Evolutionary conservation across 768 basidiomycete genomes (phyloP).

Genomic region (Lactifluus rugatus): DNA sequence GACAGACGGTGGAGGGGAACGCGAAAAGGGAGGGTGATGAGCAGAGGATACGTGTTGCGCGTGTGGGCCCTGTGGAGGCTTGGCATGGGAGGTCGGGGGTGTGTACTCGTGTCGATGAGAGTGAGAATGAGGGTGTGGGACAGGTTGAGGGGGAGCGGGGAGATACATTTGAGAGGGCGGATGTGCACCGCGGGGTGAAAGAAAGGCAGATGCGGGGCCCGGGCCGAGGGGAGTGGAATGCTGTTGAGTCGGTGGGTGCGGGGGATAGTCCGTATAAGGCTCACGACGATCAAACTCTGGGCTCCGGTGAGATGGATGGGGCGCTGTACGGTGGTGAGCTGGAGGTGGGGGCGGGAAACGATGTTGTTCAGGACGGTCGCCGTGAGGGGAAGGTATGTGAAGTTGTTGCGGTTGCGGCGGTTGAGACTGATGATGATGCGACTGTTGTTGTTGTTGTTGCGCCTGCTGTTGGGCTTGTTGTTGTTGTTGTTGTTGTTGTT

Average conservation of each 20-base stretch:
- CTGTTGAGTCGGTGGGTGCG: slow-evolving; percentile 15
- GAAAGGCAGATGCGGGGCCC: slow-evolving; percentile 1
- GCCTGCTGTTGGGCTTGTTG: slow-evolving; percentile 20
- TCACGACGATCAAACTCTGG: slow-evolving; percentile 17
- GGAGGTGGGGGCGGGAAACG: slow-evolving; percentile 19
- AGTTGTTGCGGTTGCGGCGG: slow-evolving; percentile 22
- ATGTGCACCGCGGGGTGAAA: slow-evolving; percentile 22
- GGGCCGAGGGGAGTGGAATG: slow-evolving; percentile 8
- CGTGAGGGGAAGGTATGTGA: slow-evolving; percentile 22
- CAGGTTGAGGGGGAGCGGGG: slow-evolving; percentile 17
- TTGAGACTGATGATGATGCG: slow-evolving; percentile 26
- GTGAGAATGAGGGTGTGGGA: slow-evolving; percentile 19
- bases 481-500: slow-evolving; percentile 22
- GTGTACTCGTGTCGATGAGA: slow-evolving; percentile 20
- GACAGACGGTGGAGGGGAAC: slow-evolving; percentile 14
- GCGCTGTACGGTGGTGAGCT: slow-evolving; percentile 16
- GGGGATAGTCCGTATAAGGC: slow-evolving; percentile 14
- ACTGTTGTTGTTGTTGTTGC: slow-evolving; percentile 15
- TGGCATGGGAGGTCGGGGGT: slow-evolving; percentile 15
- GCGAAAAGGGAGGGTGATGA: slow-evolving; percentile 15
- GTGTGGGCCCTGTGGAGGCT: slow-evolving; percentile 4
- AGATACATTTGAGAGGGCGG: slow-evolving; percentile 15
- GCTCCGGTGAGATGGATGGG: slow-evolving; percentile 16
- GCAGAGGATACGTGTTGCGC: slow-evolving; percentile 7
- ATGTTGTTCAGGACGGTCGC: slow-evolving; percentile 22